Base-by-base conservation (phyloP, 768 basidiomycete species). In the Rhizopogon roseolus region DNA sequence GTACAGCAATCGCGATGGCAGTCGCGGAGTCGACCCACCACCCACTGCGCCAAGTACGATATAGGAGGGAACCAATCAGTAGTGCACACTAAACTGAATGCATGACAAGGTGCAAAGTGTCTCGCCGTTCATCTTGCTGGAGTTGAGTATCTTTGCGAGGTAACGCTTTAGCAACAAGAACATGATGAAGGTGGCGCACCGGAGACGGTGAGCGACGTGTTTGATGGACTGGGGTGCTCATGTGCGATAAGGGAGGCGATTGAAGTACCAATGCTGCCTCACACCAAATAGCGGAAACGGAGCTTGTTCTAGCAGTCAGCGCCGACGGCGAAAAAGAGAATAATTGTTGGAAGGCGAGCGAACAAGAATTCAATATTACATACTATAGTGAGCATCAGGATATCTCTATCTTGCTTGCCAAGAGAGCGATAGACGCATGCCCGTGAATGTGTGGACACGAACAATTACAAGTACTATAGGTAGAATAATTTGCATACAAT, bases 1-100 rank as follows among this genome's bases (percentile, higher is more conserved):
- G 57, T 7, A 75, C 3, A 2, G 68, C 70, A 32, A 78, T 64
- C 10, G 70, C 50, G 25, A 78, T 66, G 1, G 75, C 66, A 10
- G 77, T 77, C n/a, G 69, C 71, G 17, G 72, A 60, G 52, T 78
- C 78, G 11, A 76, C 62, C 77, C 78, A 78, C 78, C 77, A 78
- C 0, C 76, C 78, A n/a, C 73, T 70, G 6, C 61, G 54, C 77
- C 77, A 76, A 4, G 71, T 57, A 6, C 69, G 61, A 41, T 64
- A 76, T 28, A 77, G 65, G 45, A 76, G 52, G 5, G 70, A 69
- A 1, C 77, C 78, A 2, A 72, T 39, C 52, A 79, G 73, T 13
- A 78, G 60, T 2, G 79, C 75, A 19, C 38, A 0, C 76, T 77
- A 29, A 78, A 69, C 52, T 79, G 70, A 39, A 71, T 67, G 56